phyloP scores from a whole-genome alignment of 2,329 filamentous ascomycete genomes.

The Aspergillus bombycis region DNA sequence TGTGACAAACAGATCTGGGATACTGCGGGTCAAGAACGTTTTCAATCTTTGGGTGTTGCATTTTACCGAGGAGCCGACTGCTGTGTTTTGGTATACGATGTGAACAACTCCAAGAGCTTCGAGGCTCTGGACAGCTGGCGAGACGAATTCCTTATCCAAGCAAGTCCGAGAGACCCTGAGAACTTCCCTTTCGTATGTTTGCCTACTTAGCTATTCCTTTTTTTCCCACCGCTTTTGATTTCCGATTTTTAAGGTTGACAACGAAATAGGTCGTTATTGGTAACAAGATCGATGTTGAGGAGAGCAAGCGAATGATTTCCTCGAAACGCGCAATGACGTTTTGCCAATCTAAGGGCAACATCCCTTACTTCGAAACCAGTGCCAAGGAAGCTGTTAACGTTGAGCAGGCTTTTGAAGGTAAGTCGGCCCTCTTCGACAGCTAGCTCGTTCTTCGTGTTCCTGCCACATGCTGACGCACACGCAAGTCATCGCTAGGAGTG shows the following conservation, averaged over 20 bases:
- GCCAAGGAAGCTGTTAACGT: constrained; percentile 99
- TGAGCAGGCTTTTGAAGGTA: constrained; percentile 80
- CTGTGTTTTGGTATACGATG: constrained; percentile 96
- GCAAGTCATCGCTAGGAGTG: constrained; percentile 91
- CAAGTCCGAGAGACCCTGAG: constrained; percentile 92
- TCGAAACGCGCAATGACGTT: constrained; percentile 96
- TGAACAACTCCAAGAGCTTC: constrained; percentile 99
- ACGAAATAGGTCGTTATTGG: constrained; percentile 78
- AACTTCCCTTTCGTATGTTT: constrained; percentile 90
- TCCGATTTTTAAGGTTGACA: neutral
- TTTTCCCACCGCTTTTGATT: neutral
- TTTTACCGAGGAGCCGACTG: constrained; percentile 98
- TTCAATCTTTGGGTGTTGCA: constrained; percentile 94
- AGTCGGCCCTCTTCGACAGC: constrained; percentile 18
- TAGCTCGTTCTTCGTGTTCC: neutral
- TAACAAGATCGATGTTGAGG: constrained; percentile 98
- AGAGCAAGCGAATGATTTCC: constrained; percentile 95
- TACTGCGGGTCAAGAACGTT: constrained; percentile 94
- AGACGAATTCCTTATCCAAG: constrained; percentile 97
- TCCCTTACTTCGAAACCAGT: constrained; percentile 98
- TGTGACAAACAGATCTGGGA: constrained; percentile 77
- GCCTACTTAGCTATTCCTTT: neutral
- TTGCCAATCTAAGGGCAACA: constrained; percentile 95
- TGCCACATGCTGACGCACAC: constrained; percentile 17
- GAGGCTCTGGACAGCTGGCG: constrained; percentile 98